Base-by-base conservation (phyloP, 768 basidiomycete genomes). In the Mycena venus region DNA sequence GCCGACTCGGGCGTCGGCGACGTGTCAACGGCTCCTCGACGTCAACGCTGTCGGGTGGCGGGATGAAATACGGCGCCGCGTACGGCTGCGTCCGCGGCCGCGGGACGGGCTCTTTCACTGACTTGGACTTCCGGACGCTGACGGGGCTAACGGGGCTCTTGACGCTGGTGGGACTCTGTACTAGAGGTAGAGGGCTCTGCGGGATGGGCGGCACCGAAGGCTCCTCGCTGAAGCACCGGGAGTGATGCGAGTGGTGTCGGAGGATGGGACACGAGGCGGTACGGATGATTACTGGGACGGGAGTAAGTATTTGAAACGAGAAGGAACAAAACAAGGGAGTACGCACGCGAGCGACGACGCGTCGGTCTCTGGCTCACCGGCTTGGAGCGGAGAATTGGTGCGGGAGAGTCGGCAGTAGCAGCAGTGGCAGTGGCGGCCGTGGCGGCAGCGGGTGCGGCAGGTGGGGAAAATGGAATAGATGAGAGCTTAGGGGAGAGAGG, bases 1-100 rank as follows among this genome's bases (percentile, higher is more conserved):
- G 27, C 62, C 75, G 55, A 32, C 75, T 76, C 49, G 63, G 67
- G 3, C 58, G 67, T 1, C 61, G n/a, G n/a, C n/a, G 55, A 15
- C 58, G 59, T 27, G 44, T 19, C 10, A 69, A 36, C 17, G 75
- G 71, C 63, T 76, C 71, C 56, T 60, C 71, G 38, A 73, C 68
- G 29, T 73, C 68, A 3, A 31, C 63, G 29, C 64, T 66, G 40
- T 77, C 72, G 34, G 75, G 75, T 23, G 75, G 72, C 12, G 65
- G 72, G 44, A 73, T 64, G 59, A 74, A 77, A 32, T 77, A 77
- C 44, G 75, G 75, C 44, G 75, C 75, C 23, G 34, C 75, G 65
- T 77, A 77, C n/a, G 72, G 72, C n/a, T 74, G 68, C n/a, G 75
- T 76, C 7, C 75, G 71, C 17, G 49, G 75, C 17, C 66, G 66